Evolutionary conservation across 2,329 filamentous ascomycete species (phyloP).

Genomic region (Botrytis fabae): DNA sequence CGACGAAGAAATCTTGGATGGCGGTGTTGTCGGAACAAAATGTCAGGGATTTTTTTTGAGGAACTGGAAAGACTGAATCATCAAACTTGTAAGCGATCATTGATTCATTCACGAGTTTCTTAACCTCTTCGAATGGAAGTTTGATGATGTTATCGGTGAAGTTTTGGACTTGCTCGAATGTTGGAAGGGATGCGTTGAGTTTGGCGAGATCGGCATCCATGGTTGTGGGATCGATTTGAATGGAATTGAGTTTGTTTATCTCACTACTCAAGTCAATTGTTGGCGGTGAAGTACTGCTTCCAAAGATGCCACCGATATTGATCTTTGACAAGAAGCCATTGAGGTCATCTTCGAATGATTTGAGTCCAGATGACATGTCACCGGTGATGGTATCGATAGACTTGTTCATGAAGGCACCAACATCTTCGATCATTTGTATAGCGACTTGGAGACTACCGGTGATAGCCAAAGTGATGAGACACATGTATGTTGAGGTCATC

Average conservation of each 20-base stretch:
- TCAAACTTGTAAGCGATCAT: conserved; percentile 78
- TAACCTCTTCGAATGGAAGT: conserved; percentile 79
- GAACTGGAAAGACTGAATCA: conserved; percentile 74
- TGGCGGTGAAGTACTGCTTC: conserved; percentile 44
- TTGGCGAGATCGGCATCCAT: conserved; percentile 69
- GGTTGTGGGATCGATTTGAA: conserved; percentile 65
- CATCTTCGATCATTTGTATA: conserved; percentile 60
- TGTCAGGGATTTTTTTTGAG: conserved; percentile 74
- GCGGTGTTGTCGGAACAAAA: conserved; percentile 88
- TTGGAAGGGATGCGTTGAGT: conserved; percentile 78
- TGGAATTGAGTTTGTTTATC: conserved; percentile 65
- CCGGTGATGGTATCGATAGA: conserved; percentile 48
- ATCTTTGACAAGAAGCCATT: conserved; percentile 57
- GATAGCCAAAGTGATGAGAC: conserved; percentile 81
- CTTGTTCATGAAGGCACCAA: conserved; percentile 60
- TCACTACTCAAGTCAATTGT: conserved; percentile 64
- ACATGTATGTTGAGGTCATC: conserved; percentile 85
- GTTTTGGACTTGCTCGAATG: conserved; percentile 81
- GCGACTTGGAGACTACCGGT: conserved; percentile 75
- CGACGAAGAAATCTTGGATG: conserved; percentile 81
- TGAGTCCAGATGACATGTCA: conserved; percentile 51
- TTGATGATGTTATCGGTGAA: conserved; percentile 73
- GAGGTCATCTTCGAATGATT: conserved; percentile 57
- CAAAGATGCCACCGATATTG: conserved; percentile 49
- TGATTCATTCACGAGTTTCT: conserved; percentile 67